Base-by-base conservation (phyloP, 108 stramenopile species). In the Fistulifera pelliculosa region DNA sequence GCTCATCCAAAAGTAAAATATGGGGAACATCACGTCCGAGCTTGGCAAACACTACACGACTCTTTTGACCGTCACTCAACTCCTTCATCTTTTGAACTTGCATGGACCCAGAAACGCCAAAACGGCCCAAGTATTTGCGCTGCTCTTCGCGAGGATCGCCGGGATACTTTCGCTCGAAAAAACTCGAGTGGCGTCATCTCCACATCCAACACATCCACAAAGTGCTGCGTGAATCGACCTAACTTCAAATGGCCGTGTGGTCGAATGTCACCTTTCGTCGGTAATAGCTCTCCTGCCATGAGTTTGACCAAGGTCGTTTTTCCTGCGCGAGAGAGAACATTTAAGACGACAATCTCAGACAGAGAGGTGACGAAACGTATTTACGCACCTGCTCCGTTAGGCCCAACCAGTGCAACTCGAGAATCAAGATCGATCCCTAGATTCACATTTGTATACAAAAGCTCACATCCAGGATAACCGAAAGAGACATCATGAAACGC, bases 351-450 rank as follows among this genome's bases (percentile, higher is more conserved):
- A 23, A 53, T 44, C 52, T 25, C n/a, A 54, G 3, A 16, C 8
- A 4, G 7, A 38, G 38, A 40, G n/a, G 11, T 14, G 12, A 41
- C 14, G 40, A 14, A 41, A 41, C 40, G 40, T 41, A 12, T 26
- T 42, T 49, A 31, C 65, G 56, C 75, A 45, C 95, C 95, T 7
- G 92, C 91, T 16, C 95, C 97, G 62, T 98, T 97, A 18, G 95
- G 94, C 10, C 96, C 95, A 0, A 94, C 90, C 35, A 99, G 22
- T 4, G 96, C 97, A 13, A 99, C 82, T 16, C 99, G 87, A 47
- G 85, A 87, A 79, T 99, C 99, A 53, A 96, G 84, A 60, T 99
- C 99, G 21, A 98, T 85, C 43, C 99, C 99, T 65, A 97, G 93
- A 50, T 94, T 92, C 11, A 99, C 86, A 63, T 89, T 73, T 3